Evolutionary conservation across 75 land plant genomes (phyloP).

Genomic region (Pinus taeda): DNA sequence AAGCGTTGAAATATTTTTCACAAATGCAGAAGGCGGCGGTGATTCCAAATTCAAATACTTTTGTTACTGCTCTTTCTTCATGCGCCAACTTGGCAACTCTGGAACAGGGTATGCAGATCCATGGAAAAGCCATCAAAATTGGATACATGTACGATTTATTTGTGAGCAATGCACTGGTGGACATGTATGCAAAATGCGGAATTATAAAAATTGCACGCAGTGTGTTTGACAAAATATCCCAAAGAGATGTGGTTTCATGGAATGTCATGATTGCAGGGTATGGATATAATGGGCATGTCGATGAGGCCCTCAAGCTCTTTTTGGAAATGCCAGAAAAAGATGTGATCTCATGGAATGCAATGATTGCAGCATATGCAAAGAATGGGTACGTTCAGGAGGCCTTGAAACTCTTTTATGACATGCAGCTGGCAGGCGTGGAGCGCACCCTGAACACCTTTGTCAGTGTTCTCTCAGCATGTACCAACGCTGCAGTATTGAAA

Average conservation of each 20-base stretch:
- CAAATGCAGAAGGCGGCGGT: slow-evolving; percentile 14
- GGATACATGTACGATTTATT: too few relatives aligned
- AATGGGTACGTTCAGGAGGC: slow-evolving; percentile 19
- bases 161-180: slow-evolving; percentile 6
- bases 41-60: not conserved
- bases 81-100: not conserved
- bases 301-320: slow-evolving; percentile 37
- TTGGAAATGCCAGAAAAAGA: slow-evolving; percentile 42
- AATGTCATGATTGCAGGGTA: slow-evolving; percentile 46
- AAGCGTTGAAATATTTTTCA: slow-evolving; percentile 26
- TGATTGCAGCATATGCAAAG: slow-evolving; percentile 25
- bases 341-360: slow-evolving; percentile 36
- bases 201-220: slow-evolving; percentile 22
- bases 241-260: slow-evolving; percentile 49
- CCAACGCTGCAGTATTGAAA: slow-evolving; percentile 10
- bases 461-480: slow-evolving; percentile 26
- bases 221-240: slow-evolving; percentile 35
- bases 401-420: slow-evolving; percentile 19
- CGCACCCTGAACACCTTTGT: slow-evolving; percentile 8
- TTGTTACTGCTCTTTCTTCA: not conserved
- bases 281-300: slow-evolving; percentile 21
- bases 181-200: slow-evolving; percentile 28
- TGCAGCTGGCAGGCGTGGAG: slow-evolving; percentile 15
- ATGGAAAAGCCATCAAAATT: too few relatives aligned
- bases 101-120: not conserved